These are phyloP conservation scores for Solanum hybrid DNA, from an alignment of 305 asterid genomes.

Conservation along the genomic window DNA sequence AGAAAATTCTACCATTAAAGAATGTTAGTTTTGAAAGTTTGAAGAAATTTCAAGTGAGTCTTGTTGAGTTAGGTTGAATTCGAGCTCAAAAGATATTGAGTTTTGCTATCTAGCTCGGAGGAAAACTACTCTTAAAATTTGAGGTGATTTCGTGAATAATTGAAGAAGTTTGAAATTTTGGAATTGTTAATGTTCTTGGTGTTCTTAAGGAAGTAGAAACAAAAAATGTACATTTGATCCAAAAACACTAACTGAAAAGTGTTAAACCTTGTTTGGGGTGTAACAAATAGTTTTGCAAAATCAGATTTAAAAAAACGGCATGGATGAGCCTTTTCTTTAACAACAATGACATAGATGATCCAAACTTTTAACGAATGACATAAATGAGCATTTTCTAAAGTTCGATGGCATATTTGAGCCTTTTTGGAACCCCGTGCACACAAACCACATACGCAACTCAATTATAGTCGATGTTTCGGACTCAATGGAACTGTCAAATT, in stretches of 20 bases:
- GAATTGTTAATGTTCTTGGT: background rate
- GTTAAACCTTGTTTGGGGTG: background rate
- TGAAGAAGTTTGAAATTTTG: background rate
- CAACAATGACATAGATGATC: background rate
- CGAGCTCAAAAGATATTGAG: background rate
- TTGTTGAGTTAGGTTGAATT: background rate
- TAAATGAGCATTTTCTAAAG: background rate
- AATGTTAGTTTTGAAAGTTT: background rate
- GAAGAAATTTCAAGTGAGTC: background rate
- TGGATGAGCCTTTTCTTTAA: too few species aligned
- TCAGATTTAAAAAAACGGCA: accelerated
- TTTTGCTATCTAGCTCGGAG: background rate
- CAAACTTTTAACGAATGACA: background rate
- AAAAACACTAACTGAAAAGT: background rate
- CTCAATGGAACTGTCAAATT: background rate
- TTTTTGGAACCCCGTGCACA: background rate
- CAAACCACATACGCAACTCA: background rate
- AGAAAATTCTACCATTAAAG: too few species aligned
- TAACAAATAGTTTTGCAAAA: too few species aligned
- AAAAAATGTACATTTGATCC: background rate
- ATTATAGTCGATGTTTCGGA: too few species aligned
- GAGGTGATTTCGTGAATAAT: background rate
- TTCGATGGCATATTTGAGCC: background rate
- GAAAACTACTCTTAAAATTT: background rate
- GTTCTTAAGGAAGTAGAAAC: background rate